Evolutionary conservation across 2,329 filamentous ascomycete species (phyloP), one percentile per base, ranked within the genome.

Genomic region (Aspergillus nomiae): DNA sequence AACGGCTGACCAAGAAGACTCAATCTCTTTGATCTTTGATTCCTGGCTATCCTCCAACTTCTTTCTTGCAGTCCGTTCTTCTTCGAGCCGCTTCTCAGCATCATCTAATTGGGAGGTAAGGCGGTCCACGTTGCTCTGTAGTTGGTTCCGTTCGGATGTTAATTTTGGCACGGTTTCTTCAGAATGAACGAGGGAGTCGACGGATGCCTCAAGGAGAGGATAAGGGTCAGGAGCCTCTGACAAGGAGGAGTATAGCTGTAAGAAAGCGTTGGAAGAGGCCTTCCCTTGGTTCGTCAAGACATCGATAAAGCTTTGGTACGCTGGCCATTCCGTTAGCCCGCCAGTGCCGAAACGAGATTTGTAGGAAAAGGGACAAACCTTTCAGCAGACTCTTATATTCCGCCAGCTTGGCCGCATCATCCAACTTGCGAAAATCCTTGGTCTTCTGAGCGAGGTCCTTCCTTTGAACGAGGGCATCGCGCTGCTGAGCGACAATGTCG

Each of bases 401-500:
- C 6, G 84, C 84, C 59, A 99, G 81, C 78, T 98, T 99, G 61
- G 87, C 87, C 12, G 90, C 82, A 82, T 99, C 93, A 71, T 98
- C 94, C 12, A 96, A 85, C 77, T 97, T 98, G 65, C 94, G 86
- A 71, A 98, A 99, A 72, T 98, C 94, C 74, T 99, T 99, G 0
- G 95, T 99, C 84, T 97, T 98, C 75, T 97, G 94, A n/a, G 96
- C 95, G 24, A 99, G 84, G 65, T 99, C 96, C 76, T 99, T 99
- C 59, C 95, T 87, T 77, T 99, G 94, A 0, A 97, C 90, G 5
- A 97, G 90, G n/a, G 94, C 92, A 78, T 98, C 95, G 71, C 94
- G 88, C 76, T 99, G 96, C 76, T 96, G 93, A 55, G 91, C 84
- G 58, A 98, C 92, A 65, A 99, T 92, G 72, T 98, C 95, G 12